Conservation (phyloP, 1,284 basidiomycete species). For the Leccinum angustisporum region DNA sequence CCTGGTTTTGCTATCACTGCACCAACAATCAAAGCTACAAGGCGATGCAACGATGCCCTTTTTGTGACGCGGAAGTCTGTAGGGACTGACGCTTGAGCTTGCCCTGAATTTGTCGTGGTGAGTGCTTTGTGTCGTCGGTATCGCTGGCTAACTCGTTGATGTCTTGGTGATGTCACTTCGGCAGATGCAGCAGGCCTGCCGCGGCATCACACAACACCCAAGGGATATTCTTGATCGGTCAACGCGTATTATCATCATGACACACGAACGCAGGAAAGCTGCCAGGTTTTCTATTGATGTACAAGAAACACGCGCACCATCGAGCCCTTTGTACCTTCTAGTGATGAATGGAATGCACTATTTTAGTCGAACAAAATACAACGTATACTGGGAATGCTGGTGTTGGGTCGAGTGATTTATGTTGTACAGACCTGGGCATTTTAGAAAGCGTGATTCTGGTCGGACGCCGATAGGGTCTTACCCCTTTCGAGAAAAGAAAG, state of each 20-base stretch:
- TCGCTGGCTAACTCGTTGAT: background rate
- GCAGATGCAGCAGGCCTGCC: background rate
- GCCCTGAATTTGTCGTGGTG: constrained; percentile 2
- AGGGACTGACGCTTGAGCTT: background rate
- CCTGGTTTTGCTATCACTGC: constrained; percentile 14
- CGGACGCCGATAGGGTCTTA: background rate
- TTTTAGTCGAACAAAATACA: background rate
- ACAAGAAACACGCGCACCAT: background rate
- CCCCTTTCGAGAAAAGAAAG: background rate
- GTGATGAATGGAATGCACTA: background rate
- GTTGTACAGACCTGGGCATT: background rate
- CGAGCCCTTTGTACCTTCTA: background rate
- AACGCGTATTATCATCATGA: background rate
- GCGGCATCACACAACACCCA: no score
- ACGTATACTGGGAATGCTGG: background rate
- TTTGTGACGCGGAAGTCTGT: constrained; percentile 9
- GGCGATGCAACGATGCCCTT: background rate
- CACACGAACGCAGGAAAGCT: background rate
- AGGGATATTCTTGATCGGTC: background rate
- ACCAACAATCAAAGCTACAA: background rate
- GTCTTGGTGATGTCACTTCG: no score
- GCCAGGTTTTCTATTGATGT: background rate
- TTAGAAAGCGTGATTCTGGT: background rate
- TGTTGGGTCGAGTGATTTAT: background rate
- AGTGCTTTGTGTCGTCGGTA: background rate